Percentiles rank a stretch among this genome's conserved stretches.
Conservation (phyloP, 2,329 filamentous ascomycete genomes). For the Clonostachys chloroleuca region DNA sequence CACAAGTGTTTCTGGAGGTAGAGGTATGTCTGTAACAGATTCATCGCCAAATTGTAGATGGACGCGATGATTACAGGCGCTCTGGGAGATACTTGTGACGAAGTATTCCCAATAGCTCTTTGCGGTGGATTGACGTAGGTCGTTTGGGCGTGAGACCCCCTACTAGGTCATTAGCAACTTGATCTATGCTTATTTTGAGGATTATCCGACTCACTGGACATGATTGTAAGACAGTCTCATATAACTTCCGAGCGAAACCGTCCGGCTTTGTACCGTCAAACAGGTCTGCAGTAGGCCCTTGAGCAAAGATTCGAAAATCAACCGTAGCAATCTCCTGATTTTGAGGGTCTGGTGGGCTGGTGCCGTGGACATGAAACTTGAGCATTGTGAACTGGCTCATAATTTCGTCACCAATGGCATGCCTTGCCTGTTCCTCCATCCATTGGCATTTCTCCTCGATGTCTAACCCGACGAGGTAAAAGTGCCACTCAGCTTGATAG, state of each 20-base stretch:
- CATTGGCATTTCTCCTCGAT: constrained; percentile 9
- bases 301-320: constrained; percentile 33
- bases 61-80: constrained; percentile 10
- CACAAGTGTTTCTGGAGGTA: not conserved
- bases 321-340: constrained; percentile 38
- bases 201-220: not conserved
- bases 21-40: constrained; percentile 7
- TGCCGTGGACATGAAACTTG: constrained; percentile 3
- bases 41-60: constrained; percentile 9
- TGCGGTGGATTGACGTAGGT: constrained; percentile 26
- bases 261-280: constrained; percentile 2
- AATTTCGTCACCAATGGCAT: constrained; percentile 18
- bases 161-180: not conserved
- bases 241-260: constrained; percentile 2
- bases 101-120: constrained; percentile 10
- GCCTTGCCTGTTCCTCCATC: constrained; percentile 26
- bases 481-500: not conserved
- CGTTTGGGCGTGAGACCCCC: constrained; percentile 10
- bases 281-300: constrained; percentile 31
- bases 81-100: constrained; percentile 17
- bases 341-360: constrained; percentile 19
- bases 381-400: constrained; percentile 22
- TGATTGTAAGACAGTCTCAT: constrained; percentile 3
- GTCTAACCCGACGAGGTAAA: not conserved
- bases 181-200: not conserved